These are phyloP conservation scores for Exserohilum rostratum DNA, from an alignment of 2,329 filamentous ascomycete species.

Conservation along the genomic window DNA sequence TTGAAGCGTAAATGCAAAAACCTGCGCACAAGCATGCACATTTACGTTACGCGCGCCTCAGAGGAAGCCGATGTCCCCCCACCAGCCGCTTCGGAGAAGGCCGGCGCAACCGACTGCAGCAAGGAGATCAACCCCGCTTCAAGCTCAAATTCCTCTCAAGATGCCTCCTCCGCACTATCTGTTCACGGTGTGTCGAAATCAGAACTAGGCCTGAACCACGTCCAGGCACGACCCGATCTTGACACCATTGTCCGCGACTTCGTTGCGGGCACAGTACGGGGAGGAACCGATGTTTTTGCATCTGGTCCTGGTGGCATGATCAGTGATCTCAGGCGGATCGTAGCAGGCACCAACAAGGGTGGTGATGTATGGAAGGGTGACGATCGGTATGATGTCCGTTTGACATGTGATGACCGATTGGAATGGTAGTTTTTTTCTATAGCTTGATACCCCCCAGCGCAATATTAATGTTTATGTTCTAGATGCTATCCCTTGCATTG, in stretches of 20 bases:
- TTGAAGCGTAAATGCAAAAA: slow-evolving; percentile 36
- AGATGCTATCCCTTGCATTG: not conserved
- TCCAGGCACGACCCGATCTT: slow-evolving; percentile 32
- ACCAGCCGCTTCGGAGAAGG: slow-evolving; percentile 27
- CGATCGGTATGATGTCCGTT: slow-evolving; percentile 36
- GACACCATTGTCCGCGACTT: slow-evolving; percentile 30
- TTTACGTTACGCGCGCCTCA: slow-evolving; percentile 41
- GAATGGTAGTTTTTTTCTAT: slow-evolving; percentile 33
- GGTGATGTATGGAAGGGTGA: slow-evolving; percentile 42
- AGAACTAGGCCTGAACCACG: slow-evolving; percentile 33
- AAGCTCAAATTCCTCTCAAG: slow-evolving; percentile 22
- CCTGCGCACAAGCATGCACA: slow-evolving; percentile 36
- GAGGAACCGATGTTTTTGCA: slow-evolving; percentile 40
- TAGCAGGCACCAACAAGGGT: slow-evolving; percentile 41
- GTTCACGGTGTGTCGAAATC: slow-evolving; percentile 39
- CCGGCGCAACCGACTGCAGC: slow-evolving; percentile 18
- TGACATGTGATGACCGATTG: slow-evolving; percentile 43
- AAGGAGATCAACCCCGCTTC: slow-evolving; percentile 33
- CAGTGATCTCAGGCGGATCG: slow-evolving; percentile 39
- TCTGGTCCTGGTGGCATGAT: slow-evolving; percentile 43
- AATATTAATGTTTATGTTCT: not conserved
- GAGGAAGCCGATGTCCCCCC: slow-evolving; percentile 27
- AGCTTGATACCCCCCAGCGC: slow-evolving; percentile 31
- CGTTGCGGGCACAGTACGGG: slow-evolving; percentile 28
- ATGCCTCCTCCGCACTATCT: slow-evolving; percentile 31